Conservation (phyloP, 352 stramenopile genomes). For the Pythium phragmiticola region DNA sequence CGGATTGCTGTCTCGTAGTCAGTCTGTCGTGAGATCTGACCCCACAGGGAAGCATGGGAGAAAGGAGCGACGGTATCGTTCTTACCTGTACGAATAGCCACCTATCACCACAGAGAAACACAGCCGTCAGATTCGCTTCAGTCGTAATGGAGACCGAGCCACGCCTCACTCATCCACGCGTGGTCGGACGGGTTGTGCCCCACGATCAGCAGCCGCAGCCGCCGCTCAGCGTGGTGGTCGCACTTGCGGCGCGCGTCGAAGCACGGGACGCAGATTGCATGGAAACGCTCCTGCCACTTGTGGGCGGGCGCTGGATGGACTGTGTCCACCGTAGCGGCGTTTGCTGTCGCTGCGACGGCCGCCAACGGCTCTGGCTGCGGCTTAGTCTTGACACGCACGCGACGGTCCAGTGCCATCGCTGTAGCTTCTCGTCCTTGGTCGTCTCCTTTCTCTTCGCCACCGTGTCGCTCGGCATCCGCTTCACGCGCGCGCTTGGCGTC, state of each 20-base stretch:
- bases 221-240: conserved; percentile 55
- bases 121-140: not conserved
- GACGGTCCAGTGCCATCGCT: not conserved
- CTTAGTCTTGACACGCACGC: conserved; percentile 17
- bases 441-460: not conserved
- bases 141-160: too few relatives aligned
- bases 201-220: conserved; percentile 80
- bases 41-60: not conserved
- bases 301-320: not conserved
- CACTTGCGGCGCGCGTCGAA: conserved; percentile 55
- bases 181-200: conserved; percentile 90
- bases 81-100: conserved; percentile 63
- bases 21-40: not conserved
- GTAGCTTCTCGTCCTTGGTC: not conserved
- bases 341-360: not conserved
- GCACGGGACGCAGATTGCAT: conserved; percentile 69
- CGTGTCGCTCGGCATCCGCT: conserved; percentile 22
- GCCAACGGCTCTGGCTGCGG: conserved; percentile 12
- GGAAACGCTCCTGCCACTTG: conserved; percentile 86
- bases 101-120: conserved; percentile 10
- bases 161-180: conserved; percentile 47
- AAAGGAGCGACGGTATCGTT: not conserved
- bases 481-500: conserved; percentile 42
- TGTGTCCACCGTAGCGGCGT: too few relatives aligned
- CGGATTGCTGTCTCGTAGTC: conserved; percentile 47